phyloP scores from a whole-genome alignment of 2,329 filamentous ascomycete genomes.

The Alternaria viburni region DNA sequence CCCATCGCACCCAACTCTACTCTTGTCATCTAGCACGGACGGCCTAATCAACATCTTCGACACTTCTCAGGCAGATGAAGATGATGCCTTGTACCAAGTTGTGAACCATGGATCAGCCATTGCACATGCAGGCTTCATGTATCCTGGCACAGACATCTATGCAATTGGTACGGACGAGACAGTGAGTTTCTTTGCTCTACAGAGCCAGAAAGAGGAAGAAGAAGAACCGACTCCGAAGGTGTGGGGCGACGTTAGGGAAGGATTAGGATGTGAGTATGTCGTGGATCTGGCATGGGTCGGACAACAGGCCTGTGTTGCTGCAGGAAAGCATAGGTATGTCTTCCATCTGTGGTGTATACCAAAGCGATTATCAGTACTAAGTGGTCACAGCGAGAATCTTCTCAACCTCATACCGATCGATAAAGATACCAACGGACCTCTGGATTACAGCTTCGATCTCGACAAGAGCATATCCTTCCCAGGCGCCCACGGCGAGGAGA shows the following conservation, averaged over 20 bases:
- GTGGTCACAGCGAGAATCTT: conserved; percentile 24
- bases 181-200: conserved; percentile 73
- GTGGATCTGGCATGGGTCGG: conserved; percentile 69
- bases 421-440: conserved; percentile 25
- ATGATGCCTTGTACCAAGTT: conserved; percentile 78
- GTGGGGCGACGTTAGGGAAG: conserved; percentile 72
- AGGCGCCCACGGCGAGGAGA: conserved; percentile 56
- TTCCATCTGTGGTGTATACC: neutral
- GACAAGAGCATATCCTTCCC: conserved; percentile 38
- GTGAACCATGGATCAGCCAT: conserved; percentile 79
- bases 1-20: conserved; percentile 63
- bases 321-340: conserved; percentile 71
- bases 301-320: conserved; percentile 67
- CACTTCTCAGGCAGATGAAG: conserved; percentile 67
- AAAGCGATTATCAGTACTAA: conserved; percentile 2
- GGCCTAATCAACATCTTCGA: conserved; percentile 80
- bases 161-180: conserved; percentile 80
- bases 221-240: conserved; percentile 53
- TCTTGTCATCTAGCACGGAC: conserved; percentile 80
- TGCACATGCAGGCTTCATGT: conserved; percentile 76
- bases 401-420: conserved; percentile 42
- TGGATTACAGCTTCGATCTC: conserved; percentile 41
- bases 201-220: conserved; percentile 67
- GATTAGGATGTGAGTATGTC: conserved; percentile 75
- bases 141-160: conserved; percentile 59